Evolutionary conservation across 768 basidiomycete species (phyloP).

Genomic region (Kondoa subrosea): DNA sequence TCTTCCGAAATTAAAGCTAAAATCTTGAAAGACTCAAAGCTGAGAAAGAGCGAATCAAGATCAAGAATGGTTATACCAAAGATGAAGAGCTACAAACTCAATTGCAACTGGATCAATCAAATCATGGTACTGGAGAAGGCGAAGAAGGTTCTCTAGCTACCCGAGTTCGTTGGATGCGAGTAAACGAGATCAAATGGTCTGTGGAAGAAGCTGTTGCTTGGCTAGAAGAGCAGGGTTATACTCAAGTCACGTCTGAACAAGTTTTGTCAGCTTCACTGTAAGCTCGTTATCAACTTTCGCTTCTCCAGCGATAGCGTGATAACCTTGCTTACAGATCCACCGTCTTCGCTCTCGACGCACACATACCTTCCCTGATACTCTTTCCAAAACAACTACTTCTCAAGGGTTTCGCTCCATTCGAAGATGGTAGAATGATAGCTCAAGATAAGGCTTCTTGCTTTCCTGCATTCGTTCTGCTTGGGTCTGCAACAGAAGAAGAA

Average conservation of each 20-base stretch:
- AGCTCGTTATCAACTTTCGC: constrained; percentile 23
- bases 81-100: constrained; percentile 39
- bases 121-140: constrained; percentile 17
- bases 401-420: constrained; percentile 55
- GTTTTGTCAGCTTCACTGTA: constrained; percentile 18
- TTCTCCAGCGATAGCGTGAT: constrained; percentile 17
- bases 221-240: constrained; percentile 24
- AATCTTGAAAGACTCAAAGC: constrained; percentile 14
- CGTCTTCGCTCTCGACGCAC: constrained; percentile 51
- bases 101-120: constrained; percentile 21
- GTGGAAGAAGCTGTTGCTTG: constrained; percentile 46
- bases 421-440: constrained; percentile 63
- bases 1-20: not conserved
- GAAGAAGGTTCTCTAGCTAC: constrained; percentile 19
- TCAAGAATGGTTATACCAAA: constrained; percentile 51
- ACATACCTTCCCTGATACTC: constrained; percentile 63
- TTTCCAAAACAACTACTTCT: constrained; percentile 50
- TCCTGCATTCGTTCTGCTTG: constrained; percentile 70
- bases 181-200: constrained; percentile 58
- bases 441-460: constrained; percentile 99
- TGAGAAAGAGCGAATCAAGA: constrained; percentile 40
- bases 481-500: constrained; percentile 35
- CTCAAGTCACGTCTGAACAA: constrained; percentile 19
- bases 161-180: constrained; percentile 52
- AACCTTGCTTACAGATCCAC: constrained; percentile 16